Evolutionary conservation across 1,139 yeast species (phyloP), one percentile per base, ranked within the genome.

Genomic region (Yamadazyma jaroonii): DNA sequence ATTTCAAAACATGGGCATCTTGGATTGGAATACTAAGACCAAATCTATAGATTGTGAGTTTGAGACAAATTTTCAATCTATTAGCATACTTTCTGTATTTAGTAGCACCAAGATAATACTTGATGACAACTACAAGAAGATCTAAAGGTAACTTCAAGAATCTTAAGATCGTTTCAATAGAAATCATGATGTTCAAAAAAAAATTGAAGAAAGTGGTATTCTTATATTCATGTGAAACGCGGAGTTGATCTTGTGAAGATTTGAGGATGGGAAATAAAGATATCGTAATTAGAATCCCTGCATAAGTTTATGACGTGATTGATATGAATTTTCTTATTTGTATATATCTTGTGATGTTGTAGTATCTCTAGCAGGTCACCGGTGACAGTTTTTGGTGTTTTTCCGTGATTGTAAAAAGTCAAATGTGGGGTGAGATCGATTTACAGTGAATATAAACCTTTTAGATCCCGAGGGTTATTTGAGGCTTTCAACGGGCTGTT

Each of bases 41-140:
- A 4, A 43, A 42, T 28, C 57, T 39, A 42, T 44, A 56, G n/a
- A 56, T 14, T 4, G 52, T 43, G 38, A 59, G 40, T 25, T 52
- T 54, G 21, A 58, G 42, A 30, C 52, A 49, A 13, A 49, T 46
- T 9, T 36, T 13, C 25, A 57, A 38, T 12, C 50, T 40, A 6
- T 49, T 48, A 12, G 42, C 41, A 35, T 46, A 54, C 36, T 52
- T 56, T 27, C 61, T 41, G 34, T 42, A 54, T 13, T 38, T 37
- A 13, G 49, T 41, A 3, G 43, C 40, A 1, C 61, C 62, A 4
- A 50, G 27, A 38, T 41, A 46, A 42, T 52, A 54, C 34, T 47
- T 47, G 32, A 56, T 24, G 9, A 46, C 34, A 3, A 35, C 39
- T 8, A 43, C 9, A 3, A 48, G 9, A 6, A 49, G 20, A 13